Conservation (phyloP, 2,329 filamentous ascomycete genomes). For the Tolypocladium ovalisporum region DNA sequence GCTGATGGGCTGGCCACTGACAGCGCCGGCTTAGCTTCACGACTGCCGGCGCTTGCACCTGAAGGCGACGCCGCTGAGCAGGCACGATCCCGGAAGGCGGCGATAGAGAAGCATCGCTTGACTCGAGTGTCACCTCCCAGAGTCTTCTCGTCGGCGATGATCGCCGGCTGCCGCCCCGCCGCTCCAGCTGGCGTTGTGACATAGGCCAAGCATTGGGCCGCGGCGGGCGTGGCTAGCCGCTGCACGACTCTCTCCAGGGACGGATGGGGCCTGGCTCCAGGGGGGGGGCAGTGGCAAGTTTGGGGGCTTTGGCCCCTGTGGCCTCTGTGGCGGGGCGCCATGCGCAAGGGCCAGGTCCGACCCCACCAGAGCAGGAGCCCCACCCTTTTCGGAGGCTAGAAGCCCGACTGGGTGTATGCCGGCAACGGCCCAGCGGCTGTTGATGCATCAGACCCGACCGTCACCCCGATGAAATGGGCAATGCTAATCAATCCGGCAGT, state of each 20-base stretch:
- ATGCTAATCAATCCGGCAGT: not conserved
- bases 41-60: not conserved
- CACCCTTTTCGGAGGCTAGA: not conserved
- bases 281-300: not conserved
- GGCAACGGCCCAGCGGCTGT: not conserved
- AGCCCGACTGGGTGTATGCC: not conserved
- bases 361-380: not conserved
- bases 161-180: not conserved
- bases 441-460: not conserved
- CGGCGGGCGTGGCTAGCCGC: not conserved
- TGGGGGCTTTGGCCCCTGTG: not conserved
- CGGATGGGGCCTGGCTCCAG: not conserved
- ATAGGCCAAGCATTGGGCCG: not conserved
- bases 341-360: not conserved
- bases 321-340: not conserved
- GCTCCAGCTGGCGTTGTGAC: not conserved
- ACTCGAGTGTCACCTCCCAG: not conserved
- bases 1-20: no score
- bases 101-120: not conserved
- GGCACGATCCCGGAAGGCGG: not conserved
- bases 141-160: not conserved
- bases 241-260: not conserved
- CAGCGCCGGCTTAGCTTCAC: no score
- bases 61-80: no score
- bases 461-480: not conserved